A percentile compares a stretch with the other conserved stretches of the same genome.
phyloP scores from a whole-genome alignment of 306 rosid species.

The Glycine soja region DNA sequence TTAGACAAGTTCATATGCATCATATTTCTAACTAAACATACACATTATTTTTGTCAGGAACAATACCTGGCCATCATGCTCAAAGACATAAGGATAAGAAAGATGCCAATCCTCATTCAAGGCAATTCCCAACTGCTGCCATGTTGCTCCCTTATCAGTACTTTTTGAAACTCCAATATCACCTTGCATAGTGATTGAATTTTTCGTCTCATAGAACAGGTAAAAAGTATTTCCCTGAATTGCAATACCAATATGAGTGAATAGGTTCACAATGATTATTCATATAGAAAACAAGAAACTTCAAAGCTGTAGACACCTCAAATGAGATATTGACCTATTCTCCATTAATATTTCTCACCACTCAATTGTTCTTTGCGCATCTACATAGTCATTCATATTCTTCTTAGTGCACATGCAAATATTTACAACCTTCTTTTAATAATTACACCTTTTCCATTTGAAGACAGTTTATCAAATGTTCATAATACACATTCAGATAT shows the following conservation, averaged over 20 bases:
- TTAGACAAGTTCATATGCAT: slow-evolving; percentile 1
- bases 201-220: slow-evolving; percentile 92
- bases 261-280: slow-evolving; percentile 23
- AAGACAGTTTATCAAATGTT: not conserved
- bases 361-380: too few relatives aligned
- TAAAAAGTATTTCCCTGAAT: slow-evolving; percentile 77
- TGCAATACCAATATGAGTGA: slow-evolving; percentile 39
- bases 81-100: slow-evolving; percentile 87
- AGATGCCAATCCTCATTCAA: slow-evolving; percentile 98
- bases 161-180: slow-evolving; percentile 97
- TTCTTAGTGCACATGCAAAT: not conserved
- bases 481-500: not conserved
- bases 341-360: not conserved
- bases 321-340: slow-evolving; percentile 21
- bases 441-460: not conserved
- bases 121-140: slow-evolving; percentile 92
- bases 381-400: not conserved
- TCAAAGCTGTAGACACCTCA: slow-evolving; percentile 20
- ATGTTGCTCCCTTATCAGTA: slow-evolving; percentile 89
- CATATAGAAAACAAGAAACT: slow-evolving; percentile 23
- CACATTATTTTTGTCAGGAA: slow-evolving; percentile 24
- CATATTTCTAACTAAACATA: slow-evolving; percentile 14
- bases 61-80: slow-evolving; percentile 75
- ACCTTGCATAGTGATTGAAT: slow-evolving; percentile 85
- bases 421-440: not conserved